Evolutionary conservation across 306 rosid species (phyloP).

Genomic region (Cucumis cinereus): DNA sequence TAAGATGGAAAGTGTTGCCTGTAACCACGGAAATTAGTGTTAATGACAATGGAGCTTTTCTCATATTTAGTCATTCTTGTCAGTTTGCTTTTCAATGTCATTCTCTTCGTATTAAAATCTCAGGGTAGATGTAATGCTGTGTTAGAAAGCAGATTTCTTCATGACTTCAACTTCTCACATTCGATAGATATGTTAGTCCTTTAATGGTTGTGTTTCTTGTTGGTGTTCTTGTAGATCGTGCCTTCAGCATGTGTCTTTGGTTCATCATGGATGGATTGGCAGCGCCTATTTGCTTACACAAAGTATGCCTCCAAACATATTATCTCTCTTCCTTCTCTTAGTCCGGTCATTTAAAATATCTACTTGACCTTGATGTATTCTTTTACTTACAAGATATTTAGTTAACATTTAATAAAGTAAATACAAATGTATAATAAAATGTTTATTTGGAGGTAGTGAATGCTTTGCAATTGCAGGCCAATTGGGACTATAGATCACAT

Average conservation of each 20-base stretch:
- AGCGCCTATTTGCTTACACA: conserved; percentile 54
- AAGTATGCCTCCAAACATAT: conserved; percentile 29
- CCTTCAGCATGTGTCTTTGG: conserved; percentile 80
- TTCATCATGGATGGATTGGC: conserved; percentile 74
- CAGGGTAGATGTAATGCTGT: not conserved
- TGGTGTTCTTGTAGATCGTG: conserved; percentile 36
- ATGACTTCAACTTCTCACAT: not conserved
- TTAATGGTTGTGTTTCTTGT: not conserved
- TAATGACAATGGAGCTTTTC: not conserved
- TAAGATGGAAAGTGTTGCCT: not conserved
- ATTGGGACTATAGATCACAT: conserved; percentile 44
- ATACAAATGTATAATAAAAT: not conserved
- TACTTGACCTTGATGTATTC: not conserved
- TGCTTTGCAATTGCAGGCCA: conserved; percentile 37
- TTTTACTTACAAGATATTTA: not conserved
- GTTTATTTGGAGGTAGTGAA: not conserved
- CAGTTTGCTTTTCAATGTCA: not conserved
- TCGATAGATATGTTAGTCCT: not conserved
- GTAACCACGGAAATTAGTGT: not conserved
- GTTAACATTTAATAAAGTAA: not conserved
- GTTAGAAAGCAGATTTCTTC: not conserved
- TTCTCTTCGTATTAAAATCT: not conserved
- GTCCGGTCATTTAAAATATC: not conserved
- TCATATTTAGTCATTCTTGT: not conserved
- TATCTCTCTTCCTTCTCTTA: not conserved